Base-by-base conservation (phyloP, 169 alveolate genomes). In the Plasmodium malariae region DNA sequence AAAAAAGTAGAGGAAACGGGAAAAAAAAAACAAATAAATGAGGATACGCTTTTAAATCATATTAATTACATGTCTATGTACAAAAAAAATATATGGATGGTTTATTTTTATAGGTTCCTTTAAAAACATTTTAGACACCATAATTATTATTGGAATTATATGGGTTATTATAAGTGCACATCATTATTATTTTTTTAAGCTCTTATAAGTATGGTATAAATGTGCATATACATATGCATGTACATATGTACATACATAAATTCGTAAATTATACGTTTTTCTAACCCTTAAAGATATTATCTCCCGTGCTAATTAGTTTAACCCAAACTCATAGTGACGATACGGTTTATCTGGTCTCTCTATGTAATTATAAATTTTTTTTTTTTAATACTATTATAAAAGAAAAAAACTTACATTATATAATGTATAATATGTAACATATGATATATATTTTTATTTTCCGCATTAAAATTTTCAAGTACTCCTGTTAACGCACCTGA, bases 301-400 rank as follows among this genome's bases (percentile, higher is more conserved):
- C 85, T 19, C 91, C 91, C n/a, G 91, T 80, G 28, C 24, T 80
- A 51, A 80, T 80, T 49, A 80, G 73, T 30, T 45, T 80, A 68
- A 80, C 91, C 9, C 91, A 80, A 49, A 80, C 91, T 2, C 91
- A 80, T 48, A 80, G 78, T 59, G 91, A 80, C 57, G 48, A 80
- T 34, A 80, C 91, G 28, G 83, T 68, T 54, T 80, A 65, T 59
- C 14, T 68, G 34, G 91, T 80, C 24, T 63, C 91, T 24, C 45
- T 80, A 80, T 40, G 91, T 68, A 80, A 55, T 51, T 17, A 48
- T 4, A 32, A n/a, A 12, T 48, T 54, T 2, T 70, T 48, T 45
- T 48, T 43, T n/a, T 45, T 34, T 19, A 54, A 45, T 45, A 40
- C 14, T 45, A 45, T 45, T 45, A 11, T 45, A 14, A 26, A 12